Evolutionary conservation across 2,329 filamentous ascomycete species (phyloP).

Genomic region (Aspergillus sergii): DNA sequence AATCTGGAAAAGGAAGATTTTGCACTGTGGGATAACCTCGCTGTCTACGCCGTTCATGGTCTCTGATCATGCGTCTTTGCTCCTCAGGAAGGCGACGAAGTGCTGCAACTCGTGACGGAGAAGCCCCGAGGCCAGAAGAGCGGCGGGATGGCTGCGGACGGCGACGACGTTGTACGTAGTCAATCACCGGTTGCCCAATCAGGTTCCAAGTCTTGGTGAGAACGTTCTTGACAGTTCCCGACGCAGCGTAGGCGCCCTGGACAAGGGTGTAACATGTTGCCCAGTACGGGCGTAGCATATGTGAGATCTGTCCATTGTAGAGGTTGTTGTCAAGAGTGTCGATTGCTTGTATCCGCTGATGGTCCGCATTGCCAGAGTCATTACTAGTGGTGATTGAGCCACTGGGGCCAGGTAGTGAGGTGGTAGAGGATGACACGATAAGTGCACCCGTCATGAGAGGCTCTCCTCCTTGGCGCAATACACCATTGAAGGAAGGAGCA

Average conservation of each 20-base stretch:
- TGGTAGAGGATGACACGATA: neutral
- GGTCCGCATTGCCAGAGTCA: neutral
- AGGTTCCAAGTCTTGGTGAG: constrained; percentile 6
- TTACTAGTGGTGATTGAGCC: neutral
- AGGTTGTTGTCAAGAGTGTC: neutral
- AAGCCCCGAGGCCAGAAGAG: constrained; percentile 2
- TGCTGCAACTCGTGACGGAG: constrained; percentile 17
- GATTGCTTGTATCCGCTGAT: neutral
- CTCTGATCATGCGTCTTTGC: constrained; percentile 16
- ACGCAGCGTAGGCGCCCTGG: neutral
- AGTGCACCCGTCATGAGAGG: constrained; percentile 14
- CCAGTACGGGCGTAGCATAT: neutral
- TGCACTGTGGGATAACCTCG: constrained; percentile 13
- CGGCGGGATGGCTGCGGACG: neutral
- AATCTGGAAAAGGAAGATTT: constrained; percentile 21
- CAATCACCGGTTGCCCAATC: neutral
- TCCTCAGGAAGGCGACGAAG: constrained; percentile 17
- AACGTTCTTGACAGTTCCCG: constrained; percentile 9
- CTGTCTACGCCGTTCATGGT: constrained; percentile 17
- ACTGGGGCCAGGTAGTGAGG: neutral
- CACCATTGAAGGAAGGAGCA: neutral
- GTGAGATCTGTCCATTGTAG: neutral
- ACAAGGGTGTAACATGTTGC: neutral
- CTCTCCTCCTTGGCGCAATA: neutral
- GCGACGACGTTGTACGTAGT: neutral